Base-by-base conservation (phyloP, 1,284 basidiomycete species). In the Athelia psychrophila region DNA sequence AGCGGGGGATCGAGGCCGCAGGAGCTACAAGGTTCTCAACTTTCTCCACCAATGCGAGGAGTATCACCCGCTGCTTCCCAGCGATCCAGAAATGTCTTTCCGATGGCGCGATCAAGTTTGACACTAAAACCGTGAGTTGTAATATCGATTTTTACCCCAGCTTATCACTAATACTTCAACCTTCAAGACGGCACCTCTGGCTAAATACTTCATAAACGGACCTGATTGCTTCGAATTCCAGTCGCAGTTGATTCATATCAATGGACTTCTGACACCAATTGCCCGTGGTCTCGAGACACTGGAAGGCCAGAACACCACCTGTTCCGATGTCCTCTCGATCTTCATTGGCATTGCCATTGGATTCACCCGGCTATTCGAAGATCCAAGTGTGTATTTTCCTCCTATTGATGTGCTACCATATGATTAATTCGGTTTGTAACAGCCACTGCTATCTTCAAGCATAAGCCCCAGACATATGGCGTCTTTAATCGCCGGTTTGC, bases 251-350 rank as follows among this genome's bases (percentile, higher is more conserved):
- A 10, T 25, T 18, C 8, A 23, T 33, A 27, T 51, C 44, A 47
- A 30, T 27, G 24, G 6, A 12, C 27, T 54, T 3, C 49, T 54
- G 3, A 50, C 49, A 6, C 52, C 54, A 2, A 56, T 56, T 33
- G 22, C 44, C 6, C 54, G 51, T 16, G 54, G 32, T 15, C 42
- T 55, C 15, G 44, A 50, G 20, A 56, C 54, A 10, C 52, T 56
- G 2, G 54, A 56, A 44, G 54, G 52, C 2, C 54, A 53, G 40
- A 24, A 55, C 5, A 49, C 42, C 2, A 55, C 51, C 9, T 33
- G 27, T 24, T 53, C 54, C 10, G 52, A 56, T 44, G 49, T 56
- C 3, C 51, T 56, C 22, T 47, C 47, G n/a, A 48, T 56, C 19
- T 54, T 27, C 18, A 47, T 55, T 44, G 51, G 49, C 12, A 49